A percentile compares a stretch with the other conserved stretches of the same genome.
These are phyloP conservation scores for Trichoderma hamatum DNA, from an alignment of 2,329 filamentous ascomycete species.

Conservation along the genomic window DNA sequence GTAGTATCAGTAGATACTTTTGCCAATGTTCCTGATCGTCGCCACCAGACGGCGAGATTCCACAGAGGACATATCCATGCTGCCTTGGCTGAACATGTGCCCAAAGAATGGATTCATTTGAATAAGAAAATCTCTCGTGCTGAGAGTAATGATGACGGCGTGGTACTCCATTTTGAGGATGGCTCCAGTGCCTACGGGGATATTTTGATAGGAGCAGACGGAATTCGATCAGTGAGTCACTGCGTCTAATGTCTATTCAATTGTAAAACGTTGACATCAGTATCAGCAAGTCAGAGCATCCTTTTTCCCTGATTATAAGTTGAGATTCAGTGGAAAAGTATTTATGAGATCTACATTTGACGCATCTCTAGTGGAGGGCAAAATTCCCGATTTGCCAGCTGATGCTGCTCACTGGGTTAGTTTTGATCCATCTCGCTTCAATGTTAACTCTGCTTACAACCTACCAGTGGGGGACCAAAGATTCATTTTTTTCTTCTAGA, in stretches of 20 bases:
- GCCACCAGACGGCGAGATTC: constrained; percentile 49
- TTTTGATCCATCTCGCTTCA: not conserved
- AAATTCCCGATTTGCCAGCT: constrained; percentile 26
- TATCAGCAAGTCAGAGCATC: constrained; percentile 23
- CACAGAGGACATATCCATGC: constrained; percentile 53
- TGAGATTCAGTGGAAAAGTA: constrained; percentile 28
- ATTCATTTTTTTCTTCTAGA: constrained; percentile 38
- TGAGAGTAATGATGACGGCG: constrained; percentile 36
- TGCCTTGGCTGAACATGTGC: constrained; percentile 50
- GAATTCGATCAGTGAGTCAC: constrained; percentile 52
- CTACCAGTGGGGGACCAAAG: constrained; percentile 29
- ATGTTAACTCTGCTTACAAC: not conserved
- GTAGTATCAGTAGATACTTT: constrained; percentile 49
- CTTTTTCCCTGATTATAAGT: constrained; percentile 17
- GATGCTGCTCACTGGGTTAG: constrained; percentile 30
- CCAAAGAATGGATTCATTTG: constrained; percentile 47
- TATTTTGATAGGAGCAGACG: constrained; percentile 55
- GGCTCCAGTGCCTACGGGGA: constrained; percentile 48
- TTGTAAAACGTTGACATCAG: not conserved
- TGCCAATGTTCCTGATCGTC: constrained; percentile 41
- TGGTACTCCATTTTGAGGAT: constrained; percentile 45
- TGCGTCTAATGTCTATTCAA: not conserved
- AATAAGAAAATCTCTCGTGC: constrained; percentile 45
- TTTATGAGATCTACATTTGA: constrained; percentile 28
- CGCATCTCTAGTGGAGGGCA: constrained; percentile 25